Conservation (phyloP, 2,329 filamentous ascomycete genomes). For the Hypoxylon sp. region DNA sequence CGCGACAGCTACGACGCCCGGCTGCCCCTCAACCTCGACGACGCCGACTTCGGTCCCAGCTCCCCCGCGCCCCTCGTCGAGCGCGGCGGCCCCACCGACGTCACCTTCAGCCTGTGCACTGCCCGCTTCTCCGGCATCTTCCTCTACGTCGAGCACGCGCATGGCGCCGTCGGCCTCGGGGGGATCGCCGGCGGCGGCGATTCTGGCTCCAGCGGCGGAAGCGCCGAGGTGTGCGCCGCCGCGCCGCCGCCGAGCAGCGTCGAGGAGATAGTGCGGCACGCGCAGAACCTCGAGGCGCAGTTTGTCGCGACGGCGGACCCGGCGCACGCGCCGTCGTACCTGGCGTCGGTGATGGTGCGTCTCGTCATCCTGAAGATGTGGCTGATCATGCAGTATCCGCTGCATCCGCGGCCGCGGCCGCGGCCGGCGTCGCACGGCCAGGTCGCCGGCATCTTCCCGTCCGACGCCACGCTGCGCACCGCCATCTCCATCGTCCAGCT, state of each 20-base stretch:
- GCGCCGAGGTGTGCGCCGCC: conserved; percentile 5
- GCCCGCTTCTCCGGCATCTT: conserved; percentile 52
- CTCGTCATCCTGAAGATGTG: conserved; percentile 57
- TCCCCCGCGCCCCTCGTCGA: conserved; percentile 47
- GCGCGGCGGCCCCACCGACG: conserved; percentile 51
- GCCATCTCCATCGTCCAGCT: conserved; percentile 58
- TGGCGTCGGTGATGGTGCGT: conserved; percentile 52
- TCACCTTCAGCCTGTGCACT: conserved; percentile 52
- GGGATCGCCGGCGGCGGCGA: no score
- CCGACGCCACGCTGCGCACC: conserved; percentile 55
- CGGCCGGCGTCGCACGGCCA: not conserved
- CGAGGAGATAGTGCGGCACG: conserved; percentile 51
- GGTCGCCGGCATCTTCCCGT: conserved; percentile 41
- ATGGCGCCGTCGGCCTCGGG: conserved; percentile 14
- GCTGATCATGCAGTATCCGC: conserved; percentile 56
- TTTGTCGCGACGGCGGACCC: conserved; percentile 50
- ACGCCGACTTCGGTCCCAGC: conserved; percentile 56
- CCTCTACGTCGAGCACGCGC: conserved; percentile 50
- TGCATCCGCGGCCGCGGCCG: conserved; percentile 43
- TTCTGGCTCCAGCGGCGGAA: not conserved
- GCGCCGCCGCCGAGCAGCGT: conserved; percentile 42
- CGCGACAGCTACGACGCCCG: conserved; percentile 55
- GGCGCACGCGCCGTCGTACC: conserved; percentile 46
- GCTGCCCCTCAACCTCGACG: conserved; percentile 62
- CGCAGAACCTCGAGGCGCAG: conserved; percentile 49